A percentile compares a stretch with the other conserved stretches of the same genome.
phyloP scores from a whole-genome alignment of 2,329 filamentous ascomycete species.

The Knufia fluminis region DNA sequence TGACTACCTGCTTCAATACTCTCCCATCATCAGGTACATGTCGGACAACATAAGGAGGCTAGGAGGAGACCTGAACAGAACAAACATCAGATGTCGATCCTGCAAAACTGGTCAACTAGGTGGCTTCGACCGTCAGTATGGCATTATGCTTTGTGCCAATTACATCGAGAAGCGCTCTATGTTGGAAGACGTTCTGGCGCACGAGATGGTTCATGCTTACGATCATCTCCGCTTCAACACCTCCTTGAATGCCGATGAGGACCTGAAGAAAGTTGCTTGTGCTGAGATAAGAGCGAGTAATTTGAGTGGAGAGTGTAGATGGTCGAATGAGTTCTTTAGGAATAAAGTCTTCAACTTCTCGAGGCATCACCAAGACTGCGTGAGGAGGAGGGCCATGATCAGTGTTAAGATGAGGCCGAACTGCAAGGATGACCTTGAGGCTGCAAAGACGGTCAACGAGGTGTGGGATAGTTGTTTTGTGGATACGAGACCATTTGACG shows the following conservation, averaged over 20 bases:
- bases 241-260: conserved; percentile 57
- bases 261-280: conserved; percentile 83
- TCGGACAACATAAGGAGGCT: conserved; percentile 69
- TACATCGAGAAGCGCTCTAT: conserved; percentile 71
- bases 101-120: conserved; percentile 67
- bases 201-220: conserved; percentile 97
- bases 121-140: conserved; percentile 77
- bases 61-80: conserved; percentile 61
- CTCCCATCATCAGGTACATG: conserved; percentile 79
- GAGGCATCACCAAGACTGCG: conserved; percentile 88
- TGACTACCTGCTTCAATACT: conserved; percentile 76
- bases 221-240: conserved; percentile 89
- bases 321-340: conserved; percentile 74
- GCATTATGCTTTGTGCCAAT: conserved; percentile 89
- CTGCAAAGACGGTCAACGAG: conserved; percentile 80
- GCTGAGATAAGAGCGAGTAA: conserved; percentile 93
- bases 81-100: conserved; percentile 73
- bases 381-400: conserved; percentile 67
- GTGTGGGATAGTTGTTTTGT: conserved; percentile 98
- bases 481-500: conserved; percentile 92
- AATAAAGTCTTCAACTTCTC: conserved; percentile 80
- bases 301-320: conserved; percentile 88
- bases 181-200: conserved; percentile 85
- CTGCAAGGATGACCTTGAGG: conserved; percentile 79
- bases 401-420: conserved; percentile 69